phyloP scores from a whole-genome alignment of 192 early-diverging fungal species.

The Phycomyces nitens region DNA sequence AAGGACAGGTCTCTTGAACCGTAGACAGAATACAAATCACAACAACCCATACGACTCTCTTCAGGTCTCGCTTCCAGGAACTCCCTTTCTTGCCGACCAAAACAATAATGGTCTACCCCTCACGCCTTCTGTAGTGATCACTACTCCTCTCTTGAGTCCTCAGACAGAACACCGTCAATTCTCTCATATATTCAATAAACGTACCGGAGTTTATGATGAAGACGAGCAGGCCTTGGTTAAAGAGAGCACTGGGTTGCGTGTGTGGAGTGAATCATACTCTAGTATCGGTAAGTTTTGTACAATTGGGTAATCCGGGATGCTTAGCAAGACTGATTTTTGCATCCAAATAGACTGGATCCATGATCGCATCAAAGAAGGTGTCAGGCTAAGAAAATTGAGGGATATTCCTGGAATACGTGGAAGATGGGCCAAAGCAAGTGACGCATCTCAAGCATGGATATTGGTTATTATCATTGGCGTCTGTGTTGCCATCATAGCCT shows the following conservation, averaged over 20 bases:
- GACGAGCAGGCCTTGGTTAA: constrained; percentile 45
- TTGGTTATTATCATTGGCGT: constrained; percentile 70
- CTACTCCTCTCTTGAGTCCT: too few relatives aligned
- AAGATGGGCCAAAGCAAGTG: constrained; percentile 58
- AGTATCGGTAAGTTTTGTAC: constrained; percentile 43
- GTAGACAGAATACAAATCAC: too few relatives aligned
- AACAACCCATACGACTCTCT: too few relatives aligned
- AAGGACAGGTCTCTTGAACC: too few relatives aligned
- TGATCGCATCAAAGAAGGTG: constrained; percentile 80
- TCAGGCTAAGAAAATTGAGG: constrained; percentile 57
- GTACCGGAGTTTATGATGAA: constrained; percentile 46
- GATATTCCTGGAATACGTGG: constrained; percentile 54
- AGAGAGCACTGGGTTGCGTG: constrained; percentile 53
- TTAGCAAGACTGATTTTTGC: too few relatives aligned
- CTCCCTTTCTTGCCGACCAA: too few relatives aligned
- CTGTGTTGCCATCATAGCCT: constrained; percentile 58
- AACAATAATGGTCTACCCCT: too few relatives aligned
- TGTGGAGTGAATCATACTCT: constrained; percentile 59
- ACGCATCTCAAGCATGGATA: constrained; percentile 85
- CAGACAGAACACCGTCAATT: not conserved
- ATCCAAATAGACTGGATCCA: constrained; percentile 82
- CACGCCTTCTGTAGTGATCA: too few relatives aligned
- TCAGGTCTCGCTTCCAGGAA: too few relatives aligned
- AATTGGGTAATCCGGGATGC: too few relatives aligned
- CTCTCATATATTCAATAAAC: constrained; percentile 14